Conservation (phyloP, 2,329 filamentous ascomycete species). For the Cladobotryum mycophilum region DNA sequence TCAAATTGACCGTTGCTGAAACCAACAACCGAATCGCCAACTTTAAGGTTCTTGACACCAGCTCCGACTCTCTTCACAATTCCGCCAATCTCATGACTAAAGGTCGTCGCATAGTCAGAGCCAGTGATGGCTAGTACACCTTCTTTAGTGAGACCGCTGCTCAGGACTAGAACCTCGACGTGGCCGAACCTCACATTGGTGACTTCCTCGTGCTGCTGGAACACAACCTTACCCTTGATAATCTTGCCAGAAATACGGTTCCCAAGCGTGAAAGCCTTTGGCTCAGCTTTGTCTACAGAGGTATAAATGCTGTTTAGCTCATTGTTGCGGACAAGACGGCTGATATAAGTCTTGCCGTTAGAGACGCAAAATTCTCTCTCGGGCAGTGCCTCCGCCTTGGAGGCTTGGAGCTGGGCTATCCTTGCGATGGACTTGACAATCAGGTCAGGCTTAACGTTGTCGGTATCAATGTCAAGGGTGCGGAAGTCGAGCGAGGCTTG, state of each 20-base stretch:
- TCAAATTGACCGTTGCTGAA: slow-evolving; percentile 23
- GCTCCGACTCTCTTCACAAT: slow-evolving; percentile 18
- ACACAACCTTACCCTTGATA: slow-evolving; percentile 13
- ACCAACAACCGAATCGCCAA: slow-evolving; percentile 20
- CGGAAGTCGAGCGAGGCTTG: slow-evolving; percentile 21
- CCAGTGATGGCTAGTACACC: slow-evolving; percentile 21
- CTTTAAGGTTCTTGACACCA: slow-evolving; percentile 11
- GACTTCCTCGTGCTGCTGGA: slow-evolving; percentile 13
- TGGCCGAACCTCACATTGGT: slow-evolving; percentile 19
- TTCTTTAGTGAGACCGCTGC: slow-evolving; percentile 17
- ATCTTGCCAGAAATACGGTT: slow-evolving; percentile 16
- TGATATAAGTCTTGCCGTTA: slow-evolving; percentile 19
- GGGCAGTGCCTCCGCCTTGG: slow-evolving; percentile 9
- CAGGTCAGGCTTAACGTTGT: slow-evolving; percentile 8
- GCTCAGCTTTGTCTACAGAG: slow-evolving; percentile 7
- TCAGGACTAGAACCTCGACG: slow-evolving; percentile 20
- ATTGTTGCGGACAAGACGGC: slow-evolving; percentile 17
- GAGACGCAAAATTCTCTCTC: slow-evolving; percentile 19
- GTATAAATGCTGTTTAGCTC: slow-evolving; percentile 17
- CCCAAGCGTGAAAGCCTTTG: slow-evolving; percentile 7
- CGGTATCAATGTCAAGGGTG: slow-evolving; percentile 18
- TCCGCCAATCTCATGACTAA: slow-evolving; percentile 21
- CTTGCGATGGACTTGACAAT: slow-evolving; percentile 13
- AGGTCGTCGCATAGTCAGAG: slow-evolving; percentile 19
- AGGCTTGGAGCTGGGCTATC: slow-evolving; percentile 11